Evolutionary conservation across 768 basidiomycete genomes (phyloP).

Genomic region (Panaeolus cyanescens): DNA sequence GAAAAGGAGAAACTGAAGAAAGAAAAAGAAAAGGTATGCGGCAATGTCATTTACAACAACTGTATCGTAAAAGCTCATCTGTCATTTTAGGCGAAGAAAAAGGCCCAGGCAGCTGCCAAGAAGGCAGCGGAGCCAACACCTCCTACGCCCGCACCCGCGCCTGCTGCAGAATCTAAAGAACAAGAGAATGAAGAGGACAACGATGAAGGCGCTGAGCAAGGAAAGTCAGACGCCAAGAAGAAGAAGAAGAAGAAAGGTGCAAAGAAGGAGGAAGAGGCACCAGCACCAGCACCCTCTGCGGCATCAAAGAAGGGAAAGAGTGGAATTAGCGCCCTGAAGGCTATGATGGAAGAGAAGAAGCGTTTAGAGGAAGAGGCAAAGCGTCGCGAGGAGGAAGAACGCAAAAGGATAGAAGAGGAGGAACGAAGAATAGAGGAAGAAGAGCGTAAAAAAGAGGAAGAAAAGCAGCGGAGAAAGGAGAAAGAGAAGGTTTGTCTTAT

Average conservation of each 20-base stretch:
- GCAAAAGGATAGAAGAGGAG: slow-evolving; percentile 85
- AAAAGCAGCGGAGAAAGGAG: slow-evolving; percentile 82
- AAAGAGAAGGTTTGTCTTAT: slow-evolving; percentile 71
- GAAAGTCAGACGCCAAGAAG: slow-evolving; percentile 64
- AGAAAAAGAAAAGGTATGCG: slow-evolving; percentile 86
- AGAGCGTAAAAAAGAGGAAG: slow-evolving; percentile 75
- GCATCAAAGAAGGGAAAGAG: slow-evolving; percentile 62
- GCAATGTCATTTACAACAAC: slow-evolving; percentile 7
- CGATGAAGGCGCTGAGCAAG: slow-evolving; percentile 48
- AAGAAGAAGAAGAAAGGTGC: slow-evolving; percentile 94
- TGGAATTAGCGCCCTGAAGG: slow-evolving; percentile 82
- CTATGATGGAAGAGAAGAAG: slow-evolving; percentile 92
- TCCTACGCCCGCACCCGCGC: slow-evolving; percentile 21
- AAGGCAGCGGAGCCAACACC: slow-evolving; percentile 43
- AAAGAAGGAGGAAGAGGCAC: slow-evolving; percentile 60
- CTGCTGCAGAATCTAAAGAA: slow-evolving; percentile 34
- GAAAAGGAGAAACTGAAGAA: slow-evolving; percentile 98
- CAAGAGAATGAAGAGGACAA: slow-evolving; percentile 72
- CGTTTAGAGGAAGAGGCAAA: slow-evolving; percentile 83
- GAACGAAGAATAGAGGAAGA: slow-evolving; percentile 80
- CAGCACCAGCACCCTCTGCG: slow-evolving; percentile 41
- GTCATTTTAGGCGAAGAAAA: slow-evolving; percentile 81
- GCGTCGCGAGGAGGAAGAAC: slow-evolving; percentile 73
- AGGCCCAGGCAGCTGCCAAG: slow-evolving; percentile 89
- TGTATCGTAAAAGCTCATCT: slow-evolving; percentile 8